These are phyloP conservation scores for Botryotinia convoluta DNA, from an alignment of 2,329 filamentous ascomycete genomes.

Conservation along the genomic window DNA sequence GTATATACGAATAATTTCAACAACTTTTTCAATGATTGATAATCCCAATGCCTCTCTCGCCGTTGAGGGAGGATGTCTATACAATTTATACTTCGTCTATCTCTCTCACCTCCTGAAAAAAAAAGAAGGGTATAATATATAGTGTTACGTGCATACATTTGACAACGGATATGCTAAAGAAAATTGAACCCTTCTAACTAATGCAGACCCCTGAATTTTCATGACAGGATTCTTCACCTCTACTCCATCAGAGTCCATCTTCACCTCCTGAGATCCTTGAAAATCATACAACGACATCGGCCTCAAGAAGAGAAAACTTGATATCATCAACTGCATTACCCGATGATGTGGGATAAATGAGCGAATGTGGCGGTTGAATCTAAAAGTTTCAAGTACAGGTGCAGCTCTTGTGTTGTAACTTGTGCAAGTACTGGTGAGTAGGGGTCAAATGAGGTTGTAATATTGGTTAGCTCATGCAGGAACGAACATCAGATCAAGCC, in stretches of 20 bases:
- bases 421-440: background rate
- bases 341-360: background rate
- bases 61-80: too few species aligned
- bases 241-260: background rate
- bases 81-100: background rate
- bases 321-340: background rate
- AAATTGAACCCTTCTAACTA: background rate
- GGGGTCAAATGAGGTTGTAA: background rate
- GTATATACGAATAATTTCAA: background rate
- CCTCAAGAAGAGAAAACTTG: background rate
- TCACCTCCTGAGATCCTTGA: background rate
- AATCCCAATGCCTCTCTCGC: background rate
- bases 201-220: conserved; percentile 5
- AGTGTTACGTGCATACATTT: background rate
- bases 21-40: background rate
- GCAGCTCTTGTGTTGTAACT: background rate
- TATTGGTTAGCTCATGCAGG: background rate
- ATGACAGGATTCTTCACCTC: background rate
- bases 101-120: background rate
- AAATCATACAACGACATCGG: background rate
- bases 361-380: background rate
- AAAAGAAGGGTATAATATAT: background rate
- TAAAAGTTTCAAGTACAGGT: background rate
- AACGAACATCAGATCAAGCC: background rate
- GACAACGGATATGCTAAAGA: background rate